Percentiles rank a stretch among this genome's conserved stretches.
These are phyloP conservation scores for Hypoxylon sp. DNA, from an alignment of 2,329 filamentous ascomycete species.

Conservation along the genomic window DNA sequence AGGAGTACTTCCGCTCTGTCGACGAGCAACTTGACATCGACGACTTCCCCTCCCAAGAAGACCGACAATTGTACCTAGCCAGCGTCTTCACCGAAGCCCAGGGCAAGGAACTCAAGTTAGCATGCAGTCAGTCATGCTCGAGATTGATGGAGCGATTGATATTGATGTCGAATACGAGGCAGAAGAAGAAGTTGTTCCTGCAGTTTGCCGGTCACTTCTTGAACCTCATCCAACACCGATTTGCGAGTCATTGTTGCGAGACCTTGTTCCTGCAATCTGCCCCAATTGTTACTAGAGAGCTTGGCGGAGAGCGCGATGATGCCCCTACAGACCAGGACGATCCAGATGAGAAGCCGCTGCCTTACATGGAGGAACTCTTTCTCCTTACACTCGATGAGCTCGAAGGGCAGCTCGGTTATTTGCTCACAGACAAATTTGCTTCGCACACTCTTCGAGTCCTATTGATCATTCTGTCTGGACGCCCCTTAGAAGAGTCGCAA, in stretches of 20 bases:
- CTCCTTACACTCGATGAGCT: conserved; percentile 87
- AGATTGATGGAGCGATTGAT: conserved; percentile 93
- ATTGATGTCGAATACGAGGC: conserved; percentile 79
- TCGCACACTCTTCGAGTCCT: conserved; percentile 92
- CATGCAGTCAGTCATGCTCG: conserved; percentile 95
- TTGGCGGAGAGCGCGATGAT: conserved; percentile 66
- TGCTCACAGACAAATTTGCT: conserved; percentile 90
- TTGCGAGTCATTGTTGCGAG: conserved; percentile 97
- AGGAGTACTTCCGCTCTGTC: conserved; percentile 93
- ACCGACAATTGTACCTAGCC: conserved; percentile 78
- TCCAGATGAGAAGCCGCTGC: conserved; percentile 64
- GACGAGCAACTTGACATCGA: conserved; percentile 93
- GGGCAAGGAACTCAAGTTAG: conserved; percentile 95
- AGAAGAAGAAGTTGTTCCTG: conserved; percentile 89
- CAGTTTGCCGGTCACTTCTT: conserved; percentile 90
- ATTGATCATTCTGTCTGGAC: conserved; percentile 86
- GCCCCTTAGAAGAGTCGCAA: conserved; percentile 79
- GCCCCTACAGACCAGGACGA: conserved; percentile 59
- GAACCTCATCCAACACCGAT: conserved; percentile 92
- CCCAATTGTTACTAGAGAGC: conserved; percentile 81
- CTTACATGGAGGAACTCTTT: conserved; percentile 87
- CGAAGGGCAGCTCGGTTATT: conserved; percentile 84
- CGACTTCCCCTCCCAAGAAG: conserved; percentile 84
- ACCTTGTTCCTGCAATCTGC: conserved; percentile 89
- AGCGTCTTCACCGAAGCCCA: conserved; percentile 89